Percentiles rank a stretch among this genome's conserved stretches.
Conservation (phyloP, 2,329 filamentous ascomycete species). For the Apiospora arundinis region DNA sequence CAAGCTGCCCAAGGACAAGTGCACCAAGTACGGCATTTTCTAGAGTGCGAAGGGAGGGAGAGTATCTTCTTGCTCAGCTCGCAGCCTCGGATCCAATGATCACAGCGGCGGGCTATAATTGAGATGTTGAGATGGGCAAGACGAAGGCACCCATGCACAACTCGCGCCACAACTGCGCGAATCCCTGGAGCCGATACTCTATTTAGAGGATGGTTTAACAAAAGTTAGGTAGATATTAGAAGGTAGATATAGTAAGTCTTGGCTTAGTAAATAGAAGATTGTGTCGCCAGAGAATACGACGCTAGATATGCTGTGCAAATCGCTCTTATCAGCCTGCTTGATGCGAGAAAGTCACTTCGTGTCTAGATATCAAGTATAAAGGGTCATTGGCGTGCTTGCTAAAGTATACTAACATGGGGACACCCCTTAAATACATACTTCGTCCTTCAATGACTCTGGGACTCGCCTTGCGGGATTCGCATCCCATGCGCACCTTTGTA, state of each 20-base stretch:
- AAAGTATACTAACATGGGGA: not conserved
- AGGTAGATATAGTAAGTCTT: not conserved
- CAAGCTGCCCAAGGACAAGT: slow-evolving; percentile 17
- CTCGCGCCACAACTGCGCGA: not conserved
- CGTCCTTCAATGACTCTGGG: slow-evolving; percentile 22
- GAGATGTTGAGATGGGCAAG: not conserved
- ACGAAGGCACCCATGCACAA: not conserved
- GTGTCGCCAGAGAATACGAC: not conserved
- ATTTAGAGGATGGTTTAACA: not conserved
- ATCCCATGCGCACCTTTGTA: slow-evolving; percentile 74
- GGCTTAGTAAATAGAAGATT: not conserved
- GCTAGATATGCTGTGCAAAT: not conserved
- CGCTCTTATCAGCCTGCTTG: no score
- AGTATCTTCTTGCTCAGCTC: not conserved
- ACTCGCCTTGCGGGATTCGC: slow-evolving; percentile 41
- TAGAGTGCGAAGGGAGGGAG: not conserved
- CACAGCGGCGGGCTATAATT: not conserved
- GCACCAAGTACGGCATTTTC: not conserved
- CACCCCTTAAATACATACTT: not conserved
- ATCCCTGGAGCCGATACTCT: no score
- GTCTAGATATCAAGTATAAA: not conserved
- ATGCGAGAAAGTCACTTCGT: not conserved
- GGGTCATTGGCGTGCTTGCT: not conserved
- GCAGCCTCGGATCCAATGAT: no score
- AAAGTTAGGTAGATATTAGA: not conserved